Evolutionary conservation across 2,329 filamentous ascomycete genomes (phyloP), one percentile per base, ranked within the genome.

Genomic region (Aspergillus novoparasiticus): DNA sequence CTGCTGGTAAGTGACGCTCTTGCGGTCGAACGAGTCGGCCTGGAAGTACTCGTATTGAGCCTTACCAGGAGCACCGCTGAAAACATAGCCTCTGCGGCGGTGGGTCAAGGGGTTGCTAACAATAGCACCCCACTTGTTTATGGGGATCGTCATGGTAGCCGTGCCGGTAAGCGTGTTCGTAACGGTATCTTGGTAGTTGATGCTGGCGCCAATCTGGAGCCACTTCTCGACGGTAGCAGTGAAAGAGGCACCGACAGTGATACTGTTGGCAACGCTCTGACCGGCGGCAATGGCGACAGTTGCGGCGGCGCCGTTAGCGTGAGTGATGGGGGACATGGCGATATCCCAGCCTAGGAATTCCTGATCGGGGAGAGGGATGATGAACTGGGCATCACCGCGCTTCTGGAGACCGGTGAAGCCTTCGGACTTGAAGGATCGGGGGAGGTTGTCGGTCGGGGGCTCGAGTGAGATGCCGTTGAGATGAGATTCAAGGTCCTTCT

Each of bases 261-360:
- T 60, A 16, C 63, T 64, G 63, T 68, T 67, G 54, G 66, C 65
- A 46, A 68, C 54, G 10, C 12, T 60, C 28, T 67, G 63, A 28
- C 66, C 65, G 1, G 59, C 21, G 14, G 56, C 51, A 23, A 68
- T 66, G n/a, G 66, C 57, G 3, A 63, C 62, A 14, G 62, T 68
- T 26, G 62, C 64, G 23, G 58, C 57, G 21, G 62, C 65, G 23
- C 62, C 58, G 58, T 68, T 68, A 55, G 66, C 66, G 39, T 67
- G 65, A 6, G 56, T 51, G 21, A 68, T 51, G 50, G 65, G 62
- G 19, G 66, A 68, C 66, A 68, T 68, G 36, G 65, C 34, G 23
- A 67, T 61, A 46, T 68, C 65, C 66, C 66, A 68, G 57, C 65
- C 65, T 16, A 68, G 66, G 39, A 68, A 68, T 43, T 67, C 63